These are phyloP conservation scores for Trypanosoma theileri DNA, from an alignment of 208 protist genomes.

Conservation along the genomic window DNA sequence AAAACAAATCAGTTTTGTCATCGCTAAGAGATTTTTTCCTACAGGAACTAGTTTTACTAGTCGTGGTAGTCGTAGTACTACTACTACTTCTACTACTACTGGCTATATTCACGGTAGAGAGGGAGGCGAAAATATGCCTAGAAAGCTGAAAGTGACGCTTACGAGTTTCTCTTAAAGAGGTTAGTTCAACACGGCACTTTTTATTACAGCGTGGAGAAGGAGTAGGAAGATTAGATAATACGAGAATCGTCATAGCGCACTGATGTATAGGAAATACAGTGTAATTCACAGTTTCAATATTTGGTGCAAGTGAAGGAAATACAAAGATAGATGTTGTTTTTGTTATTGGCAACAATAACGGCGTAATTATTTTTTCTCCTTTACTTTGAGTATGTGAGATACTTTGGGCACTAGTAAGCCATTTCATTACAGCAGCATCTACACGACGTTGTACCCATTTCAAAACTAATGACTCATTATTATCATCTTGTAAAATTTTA, in stretches of 20 bases:
- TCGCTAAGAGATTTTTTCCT: no score
- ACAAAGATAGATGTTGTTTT: conserved; percentile 3
- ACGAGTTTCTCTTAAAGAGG: background rate
- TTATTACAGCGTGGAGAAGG: background rate
- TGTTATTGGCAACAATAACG: background rate
- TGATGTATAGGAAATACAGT: conserved; percentile 8
- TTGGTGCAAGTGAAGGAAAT: conserved; percentile 22
- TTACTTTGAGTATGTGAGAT: background rate
- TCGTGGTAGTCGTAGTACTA: background rate
- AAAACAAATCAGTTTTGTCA: background rate
- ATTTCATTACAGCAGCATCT: conserved; percentile 11
- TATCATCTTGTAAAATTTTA: background rate
- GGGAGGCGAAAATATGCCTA: conserved; percentile 27
- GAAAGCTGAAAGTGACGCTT: conserved; percentile 31
- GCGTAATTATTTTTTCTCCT: background rate
- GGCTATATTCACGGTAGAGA: background rate
- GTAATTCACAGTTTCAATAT: conserved; percentile 14
- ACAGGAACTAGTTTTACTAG: no score
- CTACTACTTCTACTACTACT: no score
- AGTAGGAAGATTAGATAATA: conserved; percentile 1
- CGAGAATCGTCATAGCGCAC: conserved; percentile 25
- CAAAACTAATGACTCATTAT: background rate
- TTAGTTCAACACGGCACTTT: no score
- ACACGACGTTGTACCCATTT: conserved; percentile 14
- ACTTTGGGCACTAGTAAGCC: background rate